phyloP scores from a whole-genome alignment of 208 protist genomes.

The Sergeia podlipaevii region DNA sequence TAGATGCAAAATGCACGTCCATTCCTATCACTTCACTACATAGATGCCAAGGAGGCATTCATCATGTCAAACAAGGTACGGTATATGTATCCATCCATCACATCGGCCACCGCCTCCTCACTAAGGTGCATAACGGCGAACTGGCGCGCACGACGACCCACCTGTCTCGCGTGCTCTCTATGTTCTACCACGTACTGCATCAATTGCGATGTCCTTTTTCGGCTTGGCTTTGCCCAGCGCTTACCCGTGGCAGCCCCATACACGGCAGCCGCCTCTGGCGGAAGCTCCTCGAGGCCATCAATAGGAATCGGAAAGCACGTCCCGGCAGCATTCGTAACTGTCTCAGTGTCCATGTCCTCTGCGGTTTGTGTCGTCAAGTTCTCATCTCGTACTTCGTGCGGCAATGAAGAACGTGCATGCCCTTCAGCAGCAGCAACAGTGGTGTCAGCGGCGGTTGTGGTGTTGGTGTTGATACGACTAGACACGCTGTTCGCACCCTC shows the following conservation, averaged over 20 bases:
- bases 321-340: slow-evolving; percentile 6
- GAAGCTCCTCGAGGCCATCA: slow-evolving; percentile 41
- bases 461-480: background rate
- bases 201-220: slow-evolving; percentile 15
- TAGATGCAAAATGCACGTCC: no score
- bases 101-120: slow-evolving; percentile 41
- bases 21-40: no score
- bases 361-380: no score
- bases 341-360: background rate
- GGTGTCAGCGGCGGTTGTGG: background rate
- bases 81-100: slow-evolving; percentile 19
- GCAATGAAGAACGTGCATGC: no score
- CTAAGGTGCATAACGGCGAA: slow-evolving; percentile 18
- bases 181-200: slow-evolving; percentile 33
- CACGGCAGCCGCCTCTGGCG: background rate
- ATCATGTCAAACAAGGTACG: no score
- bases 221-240: slow-evolving; percentile 34
- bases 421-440: no score
- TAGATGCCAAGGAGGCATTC: no score
- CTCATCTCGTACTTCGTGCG: no score
- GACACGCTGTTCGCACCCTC: no score
- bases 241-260: slow-evolving; percentile 20
- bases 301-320: slow-evolving; percentile 44
- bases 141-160: slow-evolving; percentile 20
- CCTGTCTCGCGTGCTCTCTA: slow-evolving; percentile 20